Percentiles rank a stretch among this genome's conserved stretches.
phyloP scores from a whole-genome alignment of 495 filamentous ascomycete species.

The Viridothelium virens region DNA sequence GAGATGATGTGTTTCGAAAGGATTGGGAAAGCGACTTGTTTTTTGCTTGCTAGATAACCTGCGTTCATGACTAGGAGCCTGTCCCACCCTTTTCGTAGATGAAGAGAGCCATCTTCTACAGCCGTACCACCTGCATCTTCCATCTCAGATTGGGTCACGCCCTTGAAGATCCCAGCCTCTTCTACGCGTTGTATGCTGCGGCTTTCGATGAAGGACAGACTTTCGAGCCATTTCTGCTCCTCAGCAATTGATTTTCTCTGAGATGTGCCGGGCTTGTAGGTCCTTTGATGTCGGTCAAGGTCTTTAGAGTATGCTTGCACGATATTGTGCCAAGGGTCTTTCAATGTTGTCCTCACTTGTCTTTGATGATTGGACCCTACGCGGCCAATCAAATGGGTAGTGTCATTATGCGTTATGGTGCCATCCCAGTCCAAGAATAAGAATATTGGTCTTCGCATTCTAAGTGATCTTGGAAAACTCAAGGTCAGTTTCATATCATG shows the following conservation, averaged over 20 bases:
- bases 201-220: constrained; percentile 23
- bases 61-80: constrained; percentile 15
- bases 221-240: constrained; percentile 23
- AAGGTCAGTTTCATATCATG: background rate
- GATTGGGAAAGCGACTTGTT: background rate
- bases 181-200: constrained; percentile 21
- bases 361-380: constrained; percentile 15
- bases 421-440: constrained; percentile 37
- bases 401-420: constrained; percentile 34
- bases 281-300: constrained; percentile 15
- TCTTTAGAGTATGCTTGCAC: constrained; percentile 22
- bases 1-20: constrained; percentile 25
- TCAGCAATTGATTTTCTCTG: constrained; percentile 12
- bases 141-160: constrained; percentile 21
- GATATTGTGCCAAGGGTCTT: constrained; percentile 21
- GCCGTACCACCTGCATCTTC: constrained; percentile 14
- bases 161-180: constrained; percentile 19
- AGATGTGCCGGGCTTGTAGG: constrained; percentile 13
- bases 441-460: constrained; percentile 18
- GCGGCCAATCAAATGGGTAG: constrained; percentile 27
- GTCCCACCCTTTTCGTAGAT: constrained; percentile 26
- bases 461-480: background rate
- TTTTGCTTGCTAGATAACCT: background rate
- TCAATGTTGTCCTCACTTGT: constrained; percentile 10
- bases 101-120: constrained; percentile 19